These are phyloP conservation scores for Helianthus tuberosus DNA, from an alignment of 129 eudicot genomes.

Conservation along the genomic window DNA sequence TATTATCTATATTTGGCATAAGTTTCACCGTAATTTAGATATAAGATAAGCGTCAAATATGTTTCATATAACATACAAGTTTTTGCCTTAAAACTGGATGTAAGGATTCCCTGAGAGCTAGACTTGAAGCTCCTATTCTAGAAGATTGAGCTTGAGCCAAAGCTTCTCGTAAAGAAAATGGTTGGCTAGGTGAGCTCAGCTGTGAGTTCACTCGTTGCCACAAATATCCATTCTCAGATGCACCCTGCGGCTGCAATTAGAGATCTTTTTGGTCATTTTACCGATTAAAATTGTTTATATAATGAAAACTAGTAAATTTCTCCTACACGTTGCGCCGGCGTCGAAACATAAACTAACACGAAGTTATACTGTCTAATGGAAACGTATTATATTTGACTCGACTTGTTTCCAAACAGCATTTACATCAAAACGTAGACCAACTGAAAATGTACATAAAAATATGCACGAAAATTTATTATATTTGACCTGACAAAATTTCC, in stretches of 20 bases:
- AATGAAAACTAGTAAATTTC: neutral
- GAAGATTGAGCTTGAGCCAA: slow-evolving; percentile 98
- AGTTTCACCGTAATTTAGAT: neutral
- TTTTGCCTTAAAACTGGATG: slow-evolving; percentile 97
- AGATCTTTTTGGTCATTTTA: slow-evolving; percentile 1
- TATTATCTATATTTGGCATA: slow-evolving; percentile 1
- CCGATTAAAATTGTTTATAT: neutral
- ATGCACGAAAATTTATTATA: too few species aligned
- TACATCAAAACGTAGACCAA: too few species aligned
- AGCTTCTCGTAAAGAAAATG: slow-evolving; percentile 96
- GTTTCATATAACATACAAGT: slow-evolving; percentile 53
- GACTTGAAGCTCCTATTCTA: slow-evolving; percentile 93
- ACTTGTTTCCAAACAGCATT: too few species aligned
- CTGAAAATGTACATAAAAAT: too few species aligned
- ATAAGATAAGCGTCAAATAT: neutral
- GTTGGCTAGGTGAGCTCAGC: slow-evolving; percentile 96
- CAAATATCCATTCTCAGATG: slow-evolving; percentile 89
- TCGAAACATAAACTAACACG: too few species aligned
- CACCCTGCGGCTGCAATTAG: slow-evolving; percentile 70
- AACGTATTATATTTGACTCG: too few species aligned
- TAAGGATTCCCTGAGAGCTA: slow-evolving; percentile 89
- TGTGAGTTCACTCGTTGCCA: slow-evolving; percentile 99
- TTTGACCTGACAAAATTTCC: too few species aligned
- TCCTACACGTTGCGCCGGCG: too few species aligned
- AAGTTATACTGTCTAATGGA: too few species aligned